Conservation (phyloP, 1,139 yeast species). For the Meyerozyma elateridarum region DNA sequence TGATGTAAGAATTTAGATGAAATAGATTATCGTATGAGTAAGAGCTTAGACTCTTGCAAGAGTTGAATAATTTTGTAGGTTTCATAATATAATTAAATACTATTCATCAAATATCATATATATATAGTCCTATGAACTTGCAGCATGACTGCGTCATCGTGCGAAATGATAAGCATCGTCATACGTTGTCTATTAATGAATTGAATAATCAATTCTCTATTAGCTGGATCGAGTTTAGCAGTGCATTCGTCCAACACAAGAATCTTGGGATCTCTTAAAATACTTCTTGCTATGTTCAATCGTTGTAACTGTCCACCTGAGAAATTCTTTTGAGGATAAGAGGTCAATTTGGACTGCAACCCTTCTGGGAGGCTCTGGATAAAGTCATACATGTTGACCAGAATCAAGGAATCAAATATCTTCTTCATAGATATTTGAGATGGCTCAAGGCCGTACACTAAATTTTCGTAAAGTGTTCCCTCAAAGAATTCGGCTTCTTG, state of each 20-base stretch:
- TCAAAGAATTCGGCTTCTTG: constrained; percentile 64
- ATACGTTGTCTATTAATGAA: constrained; percentile 35
- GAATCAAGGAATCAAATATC: constrained; percentile 36
- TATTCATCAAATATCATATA: background rate
- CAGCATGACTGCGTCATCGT: constrained; percentile 52
- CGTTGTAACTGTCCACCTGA: constrained; percentile 86
- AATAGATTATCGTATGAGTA: background rate
- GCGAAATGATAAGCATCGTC: constrained; percentile 55
- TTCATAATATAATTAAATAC: no score
- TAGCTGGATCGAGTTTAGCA: constrained; percentile 66
- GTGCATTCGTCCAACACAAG: constrained; percentile 78
- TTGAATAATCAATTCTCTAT: constrained; percentile 34
- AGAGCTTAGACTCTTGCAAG: no score
- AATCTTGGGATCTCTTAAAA: constrained; percentile 57
- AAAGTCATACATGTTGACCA: constrained; percentile 50
- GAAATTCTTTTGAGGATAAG: constrained; percentile 26
- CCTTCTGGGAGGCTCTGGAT: constrained; percentile 51
- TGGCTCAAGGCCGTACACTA: constrained; percentile 55
- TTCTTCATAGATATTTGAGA: constrained; percentile 21
- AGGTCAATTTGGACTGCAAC: constrained; percentile 47
- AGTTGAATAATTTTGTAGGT: no score
- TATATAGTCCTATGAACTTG: constrained; percentile 36
- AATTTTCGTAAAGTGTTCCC: constrained; percentile 63
- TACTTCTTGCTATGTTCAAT: constrained; percentile 69
- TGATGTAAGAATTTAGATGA: constrained; percentile 39